Base-by-base conservation (phyloP, 2,329 filamentous ascomycete genomes). In the Bipolaris oryzae region DNA sequence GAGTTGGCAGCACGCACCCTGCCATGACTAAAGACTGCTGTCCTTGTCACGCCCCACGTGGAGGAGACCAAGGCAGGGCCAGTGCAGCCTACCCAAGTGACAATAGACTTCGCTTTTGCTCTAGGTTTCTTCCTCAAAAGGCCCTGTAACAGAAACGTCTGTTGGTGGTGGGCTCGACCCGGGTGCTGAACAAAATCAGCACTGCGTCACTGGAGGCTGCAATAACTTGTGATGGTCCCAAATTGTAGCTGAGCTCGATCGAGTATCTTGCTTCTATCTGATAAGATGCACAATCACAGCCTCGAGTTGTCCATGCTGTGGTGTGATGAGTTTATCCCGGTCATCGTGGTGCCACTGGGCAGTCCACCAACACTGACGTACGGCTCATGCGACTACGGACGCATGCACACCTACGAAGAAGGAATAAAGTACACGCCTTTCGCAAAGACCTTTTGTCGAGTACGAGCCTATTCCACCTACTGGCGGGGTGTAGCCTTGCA, bases 1-100 rank as follows among this genome's bases (percentile, higher is more conserved):
- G 61, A 63, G 66, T 53, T 46, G 49, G 54, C 21, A 53, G 44
- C 44, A 35, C 21, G 20, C n/a, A n/a, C 49, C 34, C 18, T 51
- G 21, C 38, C 42, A 44, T 44, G 42, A 37, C 18, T 47, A 25
- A 23, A 18, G 16, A 7, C n/a, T 34, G 7, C 9, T 31, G 28
- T 31, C 28, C 13, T 16, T 23, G 45, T 23, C 33, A 13, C 20
- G 20, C 9, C 23, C 33, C 33, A 28, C 33, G 33, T 21, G 45
- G 15, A 34, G 7, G 28, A n/a, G 33, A 28, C 16, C 33, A 21
- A 11, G 25, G 15, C 16, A 44, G 5, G 10, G 34, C 20, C 4
- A 16, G 16, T 23, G 33, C 45, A 37, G 31, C 33, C 33, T 37
- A 7, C n/a, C 16, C 15, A 25, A 21, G 20, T 23, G 23, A 20